Percentiles rank a stretch among this genome's conserved stretches.
Conservation (phyloP, 805 yeast genomes). For the Lipomyces anomalus region DNA sequence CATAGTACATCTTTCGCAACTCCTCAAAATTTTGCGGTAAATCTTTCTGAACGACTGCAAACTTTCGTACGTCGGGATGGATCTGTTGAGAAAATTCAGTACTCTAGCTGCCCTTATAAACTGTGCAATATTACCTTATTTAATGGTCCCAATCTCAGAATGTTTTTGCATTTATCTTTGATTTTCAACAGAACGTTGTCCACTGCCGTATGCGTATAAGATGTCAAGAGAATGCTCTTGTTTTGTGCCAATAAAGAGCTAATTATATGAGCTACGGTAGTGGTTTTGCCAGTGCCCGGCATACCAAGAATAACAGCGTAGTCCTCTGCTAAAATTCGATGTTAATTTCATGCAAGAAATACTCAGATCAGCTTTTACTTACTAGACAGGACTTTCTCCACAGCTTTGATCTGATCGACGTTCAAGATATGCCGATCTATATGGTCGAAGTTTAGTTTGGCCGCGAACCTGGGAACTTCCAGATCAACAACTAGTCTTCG, state of each 20-base stretch:
- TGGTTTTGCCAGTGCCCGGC: slow-evolving; percentile 98
- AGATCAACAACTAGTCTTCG: slow-evolving; percentile 51
- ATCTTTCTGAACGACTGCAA: slow-evolving; percentile 21
- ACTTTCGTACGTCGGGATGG: slow-evolving; percentile 55
- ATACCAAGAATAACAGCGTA: slow-evolving; percentile 83
- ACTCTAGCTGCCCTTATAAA: neutral
- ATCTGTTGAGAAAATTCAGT: slow-evolving; percentile 32
- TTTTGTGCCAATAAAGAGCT: slow-evolving; percentile 51
- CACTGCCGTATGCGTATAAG: slow-evolving; percentile 93
- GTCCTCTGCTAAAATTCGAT: slow-evolving; percentile 38
- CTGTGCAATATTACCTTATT: slow-evolving; percentile 30
- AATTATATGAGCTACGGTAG: slow-evolving; percentile 76
- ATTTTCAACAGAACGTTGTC: slow-evolving; percentile 83
- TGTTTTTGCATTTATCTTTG: slow-evolving; percentile 40
- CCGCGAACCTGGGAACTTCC: slow-evolving; percentile 41
- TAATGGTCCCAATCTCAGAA: slow-evolving; percentile 63
- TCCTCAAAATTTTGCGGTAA: slow-evolving; percentile 35
- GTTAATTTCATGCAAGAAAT: neutral
- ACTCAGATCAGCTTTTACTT: slow-evolving; percentile 25
- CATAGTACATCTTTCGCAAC: slow-evolving; percentile 43
- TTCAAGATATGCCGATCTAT: slow-evolving; percentile 45
- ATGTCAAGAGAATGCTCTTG: slow-evolving; percentile 68
- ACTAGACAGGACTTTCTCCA: slow-evolving; percentile 57
- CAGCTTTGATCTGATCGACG: slow-evolving; percentile 63
- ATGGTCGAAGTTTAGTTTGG: slow-evolving; percentile 1